Evolutionary conservation across 768 basidiomycete genomes (phyloP).

Genomic region (Lactarius sanguifluus): DNA sequence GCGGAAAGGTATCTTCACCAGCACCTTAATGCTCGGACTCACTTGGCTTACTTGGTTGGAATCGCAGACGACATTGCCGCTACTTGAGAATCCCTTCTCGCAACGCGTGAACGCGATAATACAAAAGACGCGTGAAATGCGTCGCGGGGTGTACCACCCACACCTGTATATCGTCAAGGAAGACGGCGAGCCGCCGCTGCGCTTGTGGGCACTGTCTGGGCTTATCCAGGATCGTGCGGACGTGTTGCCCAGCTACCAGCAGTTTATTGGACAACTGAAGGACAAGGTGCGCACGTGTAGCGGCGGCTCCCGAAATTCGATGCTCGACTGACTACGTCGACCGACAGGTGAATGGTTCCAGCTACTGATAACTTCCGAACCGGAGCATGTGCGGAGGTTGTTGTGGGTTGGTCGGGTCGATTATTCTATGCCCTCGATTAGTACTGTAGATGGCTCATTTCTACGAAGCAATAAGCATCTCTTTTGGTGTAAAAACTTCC

Average conservation of each 20-base stretch:
- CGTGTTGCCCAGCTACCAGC: constrained; percentile 92
- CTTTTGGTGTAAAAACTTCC: background rate
- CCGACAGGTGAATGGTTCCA: constrained; percentile 31
- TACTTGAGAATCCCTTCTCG: constrained; percentile 92
- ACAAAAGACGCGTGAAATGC: constrained; percentile 92
- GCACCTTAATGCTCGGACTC: background rate
- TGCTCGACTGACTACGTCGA: constrained; percentile 17
- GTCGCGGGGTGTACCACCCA: constrained; percentile 88
- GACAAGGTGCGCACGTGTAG: constrained; percentile 62
- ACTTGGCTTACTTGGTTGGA: background rate
- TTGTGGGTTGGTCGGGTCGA: background rate
- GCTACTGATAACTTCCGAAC: constrained; percentile 23
- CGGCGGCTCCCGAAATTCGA: background rate
- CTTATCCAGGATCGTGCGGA: constrained; percentile 97
- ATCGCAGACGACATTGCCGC: constrained; percentile 76
- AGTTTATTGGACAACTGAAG: constrained; percentile 86
- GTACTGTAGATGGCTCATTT: constrained; percentile 19
- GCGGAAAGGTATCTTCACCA: constrained; percentile 71
- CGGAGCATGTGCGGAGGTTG: background rate
- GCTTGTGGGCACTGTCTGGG: constrained; percentile 92
- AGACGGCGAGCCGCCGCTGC: constrained; percentile 92
- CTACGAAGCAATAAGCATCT: constrained; percentile 1
- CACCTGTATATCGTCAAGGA: constrained; percentile 97
- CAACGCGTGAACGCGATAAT: constrained; percentile 92
- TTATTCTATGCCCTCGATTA: constrained; percentile 24